phyloP scores from a whole-genome alignment of 176 grass and related monocot species.

The Luzula sylvatica region DNA sequence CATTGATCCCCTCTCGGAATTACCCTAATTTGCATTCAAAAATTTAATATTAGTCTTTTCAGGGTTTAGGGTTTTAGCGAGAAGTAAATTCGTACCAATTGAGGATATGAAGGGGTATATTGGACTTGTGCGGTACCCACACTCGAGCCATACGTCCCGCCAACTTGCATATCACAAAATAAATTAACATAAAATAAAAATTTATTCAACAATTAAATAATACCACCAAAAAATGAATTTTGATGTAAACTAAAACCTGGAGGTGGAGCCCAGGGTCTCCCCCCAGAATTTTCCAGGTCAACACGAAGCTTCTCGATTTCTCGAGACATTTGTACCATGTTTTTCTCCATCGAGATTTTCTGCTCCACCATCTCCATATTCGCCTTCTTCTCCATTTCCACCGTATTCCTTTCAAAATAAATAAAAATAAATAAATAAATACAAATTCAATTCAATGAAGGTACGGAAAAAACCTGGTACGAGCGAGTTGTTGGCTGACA shows the following conservation, averaged over 20 bases:
- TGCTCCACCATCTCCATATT: constrained; percentile 23
- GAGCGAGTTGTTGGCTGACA: not conserved
- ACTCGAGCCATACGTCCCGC: not conserved
- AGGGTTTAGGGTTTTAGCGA: not conserved
- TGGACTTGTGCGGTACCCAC: not conserved
- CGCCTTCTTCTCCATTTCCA: constrained; percentile 22
- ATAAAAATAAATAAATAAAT: not conserved
- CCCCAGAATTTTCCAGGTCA: constrained; percentile 20
- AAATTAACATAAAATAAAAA: constrained; percentile 1
- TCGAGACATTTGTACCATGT: constrained; percentile 15
- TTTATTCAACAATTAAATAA: not conserved
- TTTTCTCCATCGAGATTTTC: constrained; percentile 23
- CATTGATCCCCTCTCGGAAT: constrained; percentile 6
- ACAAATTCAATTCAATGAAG: constrained; percentile 1
- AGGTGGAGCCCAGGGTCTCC: constrained; percentile 16
- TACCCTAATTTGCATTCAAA: constrained; percentile 14
- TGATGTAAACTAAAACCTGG: constrained; percentile 17
- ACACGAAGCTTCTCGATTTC: constrained; percentile 15
- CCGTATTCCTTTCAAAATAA: constrained; percentile 5
- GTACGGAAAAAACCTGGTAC: constrained; percentile 11
- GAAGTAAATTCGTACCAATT: constrained; percentile 17
- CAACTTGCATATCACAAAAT: constrained; percentile 19
- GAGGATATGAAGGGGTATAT: constrained; percentile 1
- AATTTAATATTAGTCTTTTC: no score
- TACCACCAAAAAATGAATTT: not conserved